Evolutionary conservation across 768 basidiomycete species (phyloP).

Genomic region (Lactarius quietus): DNA sequence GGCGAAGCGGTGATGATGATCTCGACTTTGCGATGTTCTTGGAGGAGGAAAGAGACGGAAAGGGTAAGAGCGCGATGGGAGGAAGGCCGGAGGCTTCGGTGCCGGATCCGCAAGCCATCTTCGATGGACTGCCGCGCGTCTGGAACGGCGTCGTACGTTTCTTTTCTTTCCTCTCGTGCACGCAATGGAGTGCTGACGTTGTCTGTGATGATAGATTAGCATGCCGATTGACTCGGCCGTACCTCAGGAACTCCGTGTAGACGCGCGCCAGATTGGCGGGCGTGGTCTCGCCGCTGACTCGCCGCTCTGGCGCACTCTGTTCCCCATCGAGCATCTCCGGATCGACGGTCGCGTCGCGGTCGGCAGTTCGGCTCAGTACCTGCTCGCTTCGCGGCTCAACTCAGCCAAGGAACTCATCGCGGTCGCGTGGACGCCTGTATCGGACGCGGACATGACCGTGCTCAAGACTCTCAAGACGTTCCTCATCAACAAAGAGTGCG

Average conservation of each 20-base stretch:
- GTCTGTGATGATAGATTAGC: conserved; percentile 47
- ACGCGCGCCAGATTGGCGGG: conserved; percentile 80
- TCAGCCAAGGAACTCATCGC: conserved; percentile 75
- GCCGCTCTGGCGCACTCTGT: conserved; percentile 69
- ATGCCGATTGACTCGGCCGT: conserved; percentile 77
- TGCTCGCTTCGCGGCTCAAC: conserved; percentile 75
- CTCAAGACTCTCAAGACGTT: conserved; percentile 64
- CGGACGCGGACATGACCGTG: conserved; percentile 42
- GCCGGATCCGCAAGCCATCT: conserved; percentile 33
- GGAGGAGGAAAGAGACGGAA: conserved; percentile 44
- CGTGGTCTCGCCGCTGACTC: conserved; percentile 54
- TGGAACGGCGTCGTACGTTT: conserved; percentile 71
- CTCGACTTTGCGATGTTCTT: conserved; percentile 88
- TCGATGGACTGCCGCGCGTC: conserved; percentile 57
- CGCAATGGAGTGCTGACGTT: conserved; percentile 21
- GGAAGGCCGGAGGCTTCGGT: conserved; percentile 12
- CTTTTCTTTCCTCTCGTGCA: neutral
- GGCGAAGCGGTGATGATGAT: conserved; percentile 48
- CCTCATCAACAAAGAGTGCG: conserved; percentile 69
- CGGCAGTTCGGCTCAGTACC: conserved; percentile 70
- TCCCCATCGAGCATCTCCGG: conserved; percentile 63
- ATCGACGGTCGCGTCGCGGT: conserved; percentile 85
- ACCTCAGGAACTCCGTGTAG: conserved; percentile 60
- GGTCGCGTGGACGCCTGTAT: conserved; percentile 61
- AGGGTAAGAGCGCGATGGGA: conserved; percentile 5